Base-by-base conservation (phyloP, 805 yeast species). In the Brettanomyces sp. region DNA sequence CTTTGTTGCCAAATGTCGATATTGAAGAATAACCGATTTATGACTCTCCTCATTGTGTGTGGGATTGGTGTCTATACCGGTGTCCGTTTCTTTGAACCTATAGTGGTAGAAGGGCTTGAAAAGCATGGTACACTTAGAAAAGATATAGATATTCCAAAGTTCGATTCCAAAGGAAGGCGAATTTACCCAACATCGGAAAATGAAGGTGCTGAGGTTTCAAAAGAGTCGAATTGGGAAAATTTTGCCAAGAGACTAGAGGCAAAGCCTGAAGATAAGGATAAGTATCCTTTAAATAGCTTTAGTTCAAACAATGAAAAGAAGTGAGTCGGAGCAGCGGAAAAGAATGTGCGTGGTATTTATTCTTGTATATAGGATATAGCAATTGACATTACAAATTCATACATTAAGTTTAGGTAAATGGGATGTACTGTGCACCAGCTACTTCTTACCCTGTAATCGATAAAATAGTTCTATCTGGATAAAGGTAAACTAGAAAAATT, bases 61-160 rank as follows among this genome's bases (percentile, higher is more conserved):
- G 62, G 60, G 11, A 45, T 64, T 5, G 79, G 80, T 3, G 65
- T 72, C 3, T 75, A 73, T 53, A 67, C 74, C 18, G 86, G 85
- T 3, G 63, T 77, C 46, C 77, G 73, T 57, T 85, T 85, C 63
- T 85, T 86, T 68, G 81, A 81, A 53, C 95, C 95, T 2, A 60
- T 85, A 14, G 74, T 85, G 3, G 73, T 84, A 30, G 89, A 81
- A 41, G 82, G 74, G 51, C 67, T 85, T 48, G 69, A 72, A 53
- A 75, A 79, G 56, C 88, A 82, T 50, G 86, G 87, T 2, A 72
- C 73, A 47, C 66, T 85, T 43, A 72, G 90, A 57, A 56, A 63
- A 2, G 91, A 82, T 54, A 72, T 83, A 39, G 66, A 66, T 12
- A 66, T 82, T 34, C 82, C 82, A 2, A 68, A 76, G 30, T 75